Evolutionary conservation across 1,139 yeast genomes (phyloP).

Genomic region (Magnusiomyces fungicola): DNA sequence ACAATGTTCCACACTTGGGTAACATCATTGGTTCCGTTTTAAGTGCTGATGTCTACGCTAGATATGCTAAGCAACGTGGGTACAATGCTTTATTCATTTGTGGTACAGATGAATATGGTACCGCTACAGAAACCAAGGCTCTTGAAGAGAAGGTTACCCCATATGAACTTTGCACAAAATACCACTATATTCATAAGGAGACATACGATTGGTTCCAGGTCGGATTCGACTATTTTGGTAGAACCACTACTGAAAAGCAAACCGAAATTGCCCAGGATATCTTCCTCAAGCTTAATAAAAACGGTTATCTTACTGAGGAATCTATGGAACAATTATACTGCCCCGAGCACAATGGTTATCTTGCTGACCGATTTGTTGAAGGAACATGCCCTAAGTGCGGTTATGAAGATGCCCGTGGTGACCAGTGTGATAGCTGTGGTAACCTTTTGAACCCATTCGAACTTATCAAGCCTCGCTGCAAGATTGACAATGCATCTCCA

Average conservation of each 20-base stretch:
- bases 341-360: slow-evolving; percentile 78
- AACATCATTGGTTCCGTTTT: slow-evolving; percentile 92
- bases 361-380: slow-evolving; percentile 96
- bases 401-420: slow-evolving; percentile 97
- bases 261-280: slow-evolving; percentile 95
- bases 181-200: slow-evolving; percentile 74
- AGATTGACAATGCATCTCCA: slow-evolving; percentile 78
- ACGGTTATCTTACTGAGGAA: slow-evolving; percentile 78
- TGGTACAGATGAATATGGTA: slow-evolving; percentile 99
- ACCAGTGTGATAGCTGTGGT: slow-evolving; percentile 98
- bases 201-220: slow-evolving; percentile 97
- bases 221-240: slow-evolving; percentile 89
- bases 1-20: slow-evolving; percentile 97
- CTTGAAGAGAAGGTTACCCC: slow-evolving; percentile 90
- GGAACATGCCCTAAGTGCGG: slow-evolving; percentile 95
- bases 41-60: slow-evolving; percentile 88
- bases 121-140: slow-evolving; percentile 98
- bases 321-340: slow-evolving; percentile 87
- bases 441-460: slow-evolving; percentile 83
- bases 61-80: slow-evolving; percentile 85
- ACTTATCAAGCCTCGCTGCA: slow-evolving; percentile 89
- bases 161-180: slow-evolving; percentile 80
- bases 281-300: slow-evolving; percentile 63
- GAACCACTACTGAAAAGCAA: slow-evolving; percentile 88
- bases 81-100: slow-evolving; percentile 80